Base-by-base conservation (phyloP, 805 yeast genomes). In the Candida easanensis region DNA sequence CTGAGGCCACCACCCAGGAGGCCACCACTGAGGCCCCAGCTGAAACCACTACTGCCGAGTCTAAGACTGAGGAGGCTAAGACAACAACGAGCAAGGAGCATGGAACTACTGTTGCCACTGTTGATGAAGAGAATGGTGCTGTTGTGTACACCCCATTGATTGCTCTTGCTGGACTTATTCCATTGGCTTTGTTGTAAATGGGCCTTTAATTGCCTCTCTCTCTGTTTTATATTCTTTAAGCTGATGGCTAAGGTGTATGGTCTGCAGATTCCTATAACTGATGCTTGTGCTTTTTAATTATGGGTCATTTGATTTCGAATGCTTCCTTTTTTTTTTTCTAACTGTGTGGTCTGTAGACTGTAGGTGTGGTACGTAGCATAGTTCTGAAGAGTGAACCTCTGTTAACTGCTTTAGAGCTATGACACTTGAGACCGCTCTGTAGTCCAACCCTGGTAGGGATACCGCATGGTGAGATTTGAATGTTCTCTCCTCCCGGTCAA, bases 141-240 rank as follows among this genome's bases (percentile, higher is more conserved):
- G 39, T 16, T 17, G 47, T 42, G 27, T 40, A 41, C 39, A 49
- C 52, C 38, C 56, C 59, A 39, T 33, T 49, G 35, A 45, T 44
- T 21, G 51, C 46, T 18, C 38, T 46, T 16, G 49, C 50, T 33
- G 10, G n/a, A n/a, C 30, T 52, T 35, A 26, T 40, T 14, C 56
- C 57, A 43, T n/a, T n/a, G n/a, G 47, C 51, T 22, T 45, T 52
- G 34, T 46, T 53, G 36, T 52, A 37, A 48, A 41, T 2, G 27
- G 22, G 11, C 13, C 31, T n/a, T n/a, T 14, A 10, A 10, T 8
- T 22, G 25, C 25, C 25, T 10, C 10, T 7, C 25, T 22, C 25
- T 22, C 10, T 22, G 25, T 7, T 22, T 22, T 7, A 22, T 22
- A 10, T 22, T 22, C 10, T 7, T 22, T 22, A 10, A 22, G 25